Evolutionary conservation across 164 flowering plant species (phyloP), one percentile per base, ranked within the genome.

Genomic region (Aristolochia contorta): DNA sequence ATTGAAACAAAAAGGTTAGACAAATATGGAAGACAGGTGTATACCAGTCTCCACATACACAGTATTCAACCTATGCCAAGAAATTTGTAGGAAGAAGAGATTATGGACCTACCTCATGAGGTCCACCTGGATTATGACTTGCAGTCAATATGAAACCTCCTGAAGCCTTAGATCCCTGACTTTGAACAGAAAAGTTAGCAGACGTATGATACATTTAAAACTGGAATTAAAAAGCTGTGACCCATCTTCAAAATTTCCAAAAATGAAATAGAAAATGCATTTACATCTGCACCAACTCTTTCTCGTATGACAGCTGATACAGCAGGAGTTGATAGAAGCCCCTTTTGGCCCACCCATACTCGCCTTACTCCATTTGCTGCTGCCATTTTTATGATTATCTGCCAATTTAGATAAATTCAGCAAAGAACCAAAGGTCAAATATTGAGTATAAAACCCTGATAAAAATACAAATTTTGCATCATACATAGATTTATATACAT

Each of bases 41-140:
- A 3, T 37, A 37, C 43, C 43, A 37, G 10, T 37, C 43, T 37
- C 43, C 43, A 37, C 3, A 37, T 37, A 37, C 43, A 37, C 12
- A 10, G 43, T 37, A 37, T 8, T 8, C 43, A 37, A 10, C 43
- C 9, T 37, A 37, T 37, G 43, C 43, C 9, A 37, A 37, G 43
- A 37, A 37, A 37, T 37, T 8, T 7, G 10, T 0, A 86, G 1
- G 22, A 49, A 20, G 7, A 49, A 49, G 16, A 25, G 20, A 41
- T 67, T 18, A 23, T 58, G 47, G 21, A 58, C 56, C n/a, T 58
- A 86, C 97, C 96, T 91, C 99, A 75, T 70, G 41, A 19, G 97
- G 97, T 48, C 99, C 99, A 50, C 99, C 99, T 10, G 99, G 99
- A 73, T 94, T 94, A 75, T 94, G 99, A 77, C 99, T 94, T 58